Conservation (phyloP, 192 early-diverging fungal genomes). For the Cladochytrium replicatum region DNA sequence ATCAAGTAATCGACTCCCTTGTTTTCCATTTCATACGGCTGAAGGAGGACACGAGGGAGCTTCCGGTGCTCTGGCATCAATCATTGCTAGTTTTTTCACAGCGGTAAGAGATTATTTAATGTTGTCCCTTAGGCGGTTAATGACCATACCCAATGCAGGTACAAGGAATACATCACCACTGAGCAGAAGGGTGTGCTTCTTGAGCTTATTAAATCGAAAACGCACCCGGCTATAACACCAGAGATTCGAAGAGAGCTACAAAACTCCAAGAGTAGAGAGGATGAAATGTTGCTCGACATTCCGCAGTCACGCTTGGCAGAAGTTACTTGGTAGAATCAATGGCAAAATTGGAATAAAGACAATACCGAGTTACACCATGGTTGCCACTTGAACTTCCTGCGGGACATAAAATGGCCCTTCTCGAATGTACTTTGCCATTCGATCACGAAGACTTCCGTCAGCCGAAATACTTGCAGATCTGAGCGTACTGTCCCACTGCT, state of each 20-base stretch:
- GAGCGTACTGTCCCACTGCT: too few relatives aligned
- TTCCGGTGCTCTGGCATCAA: slow-evolving; percentile 99
- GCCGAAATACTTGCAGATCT: too few relatives aligned
- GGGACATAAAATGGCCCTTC: too few relatives aligned
- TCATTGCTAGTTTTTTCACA: slow-evolving; percentile 90
- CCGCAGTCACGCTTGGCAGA: too few relatives aligned
- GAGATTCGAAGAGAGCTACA: slow-evolving; percentile 89
- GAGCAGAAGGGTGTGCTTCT: slow-evolving; percentile 93
- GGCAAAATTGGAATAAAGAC: too few relatives aligned
- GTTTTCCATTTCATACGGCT: slow-evolving; percentile 95
- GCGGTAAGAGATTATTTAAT: slow-evolving; percentile 29
- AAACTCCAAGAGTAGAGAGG: slow-evolving; percentile 7
- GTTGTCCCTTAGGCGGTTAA: not conserved
- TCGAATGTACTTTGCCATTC: too few relatives aligned
- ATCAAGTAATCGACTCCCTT: slow-evolving; percentile 88
- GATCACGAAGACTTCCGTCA: too few relatives aligned
- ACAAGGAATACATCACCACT: slow-evolving; percentile 88
- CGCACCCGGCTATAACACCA: slow-evolving; percentile 74
- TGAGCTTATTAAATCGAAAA: slow-evolving; percentile 67
- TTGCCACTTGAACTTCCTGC: too few relatives aligned
- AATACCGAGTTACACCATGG: too few relatives aligned
- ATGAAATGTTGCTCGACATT: too few relatives aligned
- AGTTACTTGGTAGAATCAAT: too few relatives aligned
- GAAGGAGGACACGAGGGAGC: slow-evolving; percentile 59
- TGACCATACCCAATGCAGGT: slow-evolving; percentile 36